Conservation (phyloP, 163 green algal species). For the Scenedesmus sp. region DNA sequence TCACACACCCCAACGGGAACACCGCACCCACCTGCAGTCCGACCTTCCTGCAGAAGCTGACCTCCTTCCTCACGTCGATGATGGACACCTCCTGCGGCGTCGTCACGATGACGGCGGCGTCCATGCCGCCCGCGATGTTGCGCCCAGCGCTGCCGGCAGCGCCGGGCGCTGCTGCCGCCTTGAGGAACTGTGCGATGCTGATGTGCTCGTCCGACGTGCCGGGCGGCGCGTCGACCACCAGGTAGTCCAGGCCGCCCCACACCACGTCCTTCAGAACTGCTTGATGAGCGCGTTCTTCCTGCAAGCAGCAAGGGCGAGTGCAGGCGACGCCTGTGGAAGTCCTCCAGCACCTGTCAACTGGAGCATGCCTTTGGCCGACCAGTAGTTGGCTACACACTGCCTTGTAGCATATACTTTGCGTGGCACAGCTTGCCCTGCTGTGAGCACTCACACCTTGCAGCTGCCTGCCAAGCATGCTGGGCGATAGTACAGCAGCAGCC, state of each 20-base stretch:
- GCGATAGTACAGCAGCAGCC: too few relatives aligned
- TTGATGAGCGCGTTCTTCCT: conserved; percentile 91
- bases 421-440: too few relatives aligned
- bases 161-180: conserved; percentile 37
- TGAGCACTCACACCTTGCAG: too few relatives aligned
- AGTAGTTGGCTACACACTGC: too few relatives aligned
- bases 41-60: conserved; percentile 98
- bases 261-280: conserved; percentile 95
- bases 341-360: too few relatives aligned
- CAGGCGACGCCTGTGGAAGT: not conserved
- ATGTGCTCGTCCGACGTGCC: conserved; percentile 99
- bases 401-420: too few relatives aligned
- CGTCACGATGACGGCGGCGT: conserved; percentile 73
- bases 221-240: conserved; percentile 96
- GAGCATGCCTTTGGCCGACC: too few relatives aligned
- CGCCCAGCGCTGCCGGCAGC: conserved; percentile 6
- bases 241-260: conserved; percentile 95
- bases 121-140: conserved; percentile 42
- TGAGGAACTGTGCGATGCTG: conserved; percentile 91
- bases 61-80: conserved; percentile 98
- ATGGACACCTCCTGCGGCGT: conserved; percentile 95
- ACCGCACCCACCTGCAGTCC: conserved; percentile 50
- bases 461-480: too few relatives aligned
- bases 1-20: not conserved
- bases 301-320: not conserved